Percentiles rank a stretch among this genome's conserved stretches.
Conservation (phyloP, 2,329 filamentous ascomycete species). For the Trichocomaceae sp. region DNA sequence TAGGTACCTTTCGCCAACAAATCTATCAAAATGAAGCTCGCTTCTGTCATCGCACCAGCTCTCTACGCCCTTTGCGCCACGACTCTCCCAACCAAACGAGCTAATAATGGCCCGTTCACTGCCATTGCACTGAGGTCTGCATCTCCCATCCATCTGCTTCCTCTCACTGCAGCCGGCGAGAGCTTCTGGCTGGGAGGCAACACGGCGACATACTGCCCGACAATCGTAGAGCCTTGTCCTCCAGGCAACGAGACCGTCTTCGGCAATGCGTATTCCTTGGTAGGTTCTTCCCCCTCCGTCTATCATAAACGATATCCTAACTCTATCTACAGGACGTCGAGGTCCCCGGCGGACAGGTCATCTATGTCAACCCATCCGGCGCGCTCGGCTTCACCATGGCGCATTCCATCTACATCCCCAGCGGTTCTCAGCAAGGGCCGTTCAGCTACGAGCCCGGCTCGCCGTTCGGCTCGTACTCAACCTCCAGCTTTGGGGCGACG, state of each 20-base stretch:
- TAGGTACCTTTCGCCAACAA: not conserved
- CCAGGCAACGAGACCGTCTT: slow-evolving; percentile 44
- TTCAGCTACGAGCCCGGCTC: slow-evolving; percentile 38
- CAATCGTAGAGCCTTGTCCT: slow-evolving; percentile 38
- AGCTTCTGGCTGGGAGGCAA: slow-evolving; percentile 47
- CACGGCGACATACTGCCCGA: slow-evolving; percentile 47
- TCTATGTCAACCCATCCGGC: slow-evolving; percentile 53
- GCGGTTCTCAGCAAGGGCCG: slow-evolving; percentile 45
- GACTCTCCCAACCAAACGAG: slow-evolving; percentile 17
- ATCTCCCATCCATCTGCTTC: slow-evolving; percentile 44
- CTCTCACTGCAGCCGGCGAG: slow-evolving; percentile 43
- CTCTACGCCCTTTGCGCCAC: slow-evolving; percentile 20
- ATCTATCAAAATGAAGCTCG: slow-evolving; percentile 20
- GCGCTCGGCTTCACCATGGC: slow-evolving; percentile 51
- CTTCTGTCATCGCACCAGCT: slow-evolving; percentile 13
- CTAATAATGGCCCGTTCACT: slow-evolving; percentile 30
- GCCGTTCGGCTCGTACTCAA: slow-evolving; percentile 26
- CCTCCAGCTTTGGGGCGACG: slow-evolving; percentile 28
- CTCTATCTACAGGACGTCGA: slow-evolving; percentile 36
- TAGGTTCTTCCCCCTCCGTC: slow-evolving; percentile 16
- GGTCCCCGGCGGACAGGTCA: slow-evolving; percentile 58
- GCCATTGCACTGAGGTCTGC: slow-evolving; percentile 42
- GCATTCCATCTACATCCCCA: slow-evolving; percentile 49
- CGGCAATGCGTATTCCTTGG: slow-evolving; percentile 30
- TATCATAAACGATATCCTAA: slow-evolving; percentile 19